These are phyloP conservation scores for Eucalyptus cladocalyx DNA, from an alignment of 345 rosid genomes.

Conservation along the genomic window DNA sequence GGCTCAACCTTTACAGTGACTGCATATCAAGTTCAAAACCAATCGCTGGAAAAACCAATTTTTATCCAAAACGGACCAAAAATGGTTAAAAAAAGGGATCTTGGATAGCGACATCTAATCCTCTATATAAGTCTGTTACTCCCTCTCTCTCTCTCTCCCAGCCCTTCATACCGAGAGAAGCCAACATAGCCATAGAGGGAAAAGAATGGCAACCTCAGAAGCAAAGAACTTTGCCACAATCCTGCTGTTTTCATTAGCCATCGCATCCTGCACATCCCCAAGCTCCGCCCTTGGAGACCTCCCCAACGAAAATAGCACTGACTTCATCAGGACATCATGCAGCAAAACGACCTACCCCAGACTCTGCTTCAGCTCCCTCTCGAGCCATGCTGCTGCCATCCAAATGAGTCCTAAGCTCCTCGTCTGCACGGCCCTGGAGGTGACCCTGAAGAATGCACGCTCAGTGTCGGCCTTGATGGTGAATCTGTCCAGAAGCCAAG, in stretches of 20 bases:
- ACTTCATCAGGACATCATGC: slow-evolving; percentile 57
- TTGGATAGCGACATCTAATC: background rate
- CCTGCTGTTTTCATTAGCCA: background rate
- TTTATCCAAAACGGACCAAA: background rate
- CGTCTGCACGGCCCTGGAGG: slow-evolving; percentile 53
- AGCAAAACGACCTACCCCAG: slow-evolving; percentile 43
- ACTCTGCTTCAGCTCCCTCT: slow-evolving; percentile 56
- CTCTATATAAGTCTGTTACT: background rate
- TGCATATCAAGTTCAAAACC: background rate
- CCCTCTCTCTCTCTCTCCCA: background rate
- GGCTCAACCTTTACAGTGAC: background rate
- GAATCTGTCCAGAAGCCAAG: slow-evolving; percentile 22
- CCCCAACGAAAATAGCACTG: slow-evolving; percentile 6
- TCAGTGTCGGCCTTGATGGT: slow-evolving; percentile 26
- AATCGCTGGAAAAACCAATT: background rate
- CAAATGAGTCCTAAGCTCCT: slow-evolving; percentile 61
- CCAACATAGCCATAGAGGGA: background rate
- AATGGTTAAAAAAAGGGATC: background rate
- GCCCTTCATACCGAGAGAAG: background rate
- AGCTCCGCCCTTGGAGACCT: slow-evolving; percentile 8
- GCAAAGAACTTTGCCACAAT: background rate
- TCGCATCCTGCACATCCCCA: background rate
- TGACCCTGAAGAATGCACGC: slow-evolving; percentile 31
- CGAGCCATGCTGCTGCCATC: slow-evolving; percentile 36
- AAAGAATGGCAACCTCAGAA: background rate